Percentiles rank a stretch among this genome's conserved stretches.
Evolutionary conservation across 495 filamentous ascomycete species (phyloP).

Genomic region (Lasiosphaeria hispida): DNA sequence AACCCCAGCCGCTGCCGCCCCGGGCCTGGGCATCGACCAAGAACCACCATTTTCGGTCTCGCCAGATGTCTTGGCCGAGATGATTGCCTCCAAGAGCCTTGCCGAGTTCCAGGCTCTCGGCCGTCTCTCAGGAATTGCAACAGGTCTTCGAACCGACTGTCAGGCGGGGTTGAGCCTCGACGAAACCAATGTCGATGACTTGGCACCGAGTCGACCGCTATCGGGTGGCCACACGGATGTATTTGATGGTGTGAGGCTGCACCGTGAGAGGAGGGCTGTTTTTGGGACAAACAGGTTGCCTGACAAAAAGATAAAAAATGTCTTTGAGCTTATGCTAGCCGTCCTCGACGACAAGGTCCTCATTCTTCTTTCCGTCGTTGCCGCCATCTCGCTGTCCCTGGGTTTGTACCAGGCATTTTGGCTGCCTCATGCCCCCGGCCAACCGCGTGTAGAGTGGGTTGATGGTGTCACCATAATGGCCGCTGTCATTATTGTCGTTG

Average conservation of each 20-base stretch:
- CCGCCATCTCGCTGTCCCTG: constrained; percentile 77
- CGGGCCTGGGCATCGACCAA: constrained; percentile 27
- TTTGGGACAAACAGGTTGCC: constrained; percentile 71
- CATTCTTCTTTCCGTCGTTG: constrained; percentile 74
- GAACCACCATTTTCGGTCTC: constrained; percentile 54
- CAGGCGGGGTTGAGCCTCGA: constrained; percentile 71
- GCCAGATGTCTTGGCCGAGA: constrained; percentile 63
- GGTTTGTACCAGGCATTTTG: constrained; percentile 62
- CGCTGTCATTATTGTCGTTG: constrained; percentile 66
- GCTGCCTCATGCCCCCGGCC: constrained; percentile 35
- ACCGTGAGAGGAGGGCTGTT: too few species aligned
- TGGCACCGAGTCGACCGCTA: constrained; percentile 41
- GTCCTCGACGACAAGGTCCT: constrained; percentile 83
- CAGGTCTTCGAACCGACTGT: constrained; percentile 69
- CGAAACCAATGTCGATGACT: constrained; percentile 61
- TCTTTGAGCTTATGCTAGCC: constrained; percentile 61
- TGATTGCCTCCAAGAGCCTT: constrained; percentile 71
- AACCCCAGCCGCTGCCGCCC: neutral
- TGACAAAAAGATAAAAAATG: constrained; percentile 64
- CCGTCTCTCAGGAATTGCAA: constrained; percentile 71
- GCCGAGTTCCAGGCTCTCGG: constrained; percentile 76
- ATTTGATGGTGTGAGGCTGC: too few species aligned
- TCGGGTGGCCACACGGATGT: too few species aligned
- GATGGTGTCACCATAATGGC: constrained; percentile 72
- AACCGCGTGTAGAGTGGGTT: constrained; percentile 71